These are phyloP conservation scores for Quercus phellos DNA, from an alignment of 331 rosid species.

Conservation along the genomic window DNA sequence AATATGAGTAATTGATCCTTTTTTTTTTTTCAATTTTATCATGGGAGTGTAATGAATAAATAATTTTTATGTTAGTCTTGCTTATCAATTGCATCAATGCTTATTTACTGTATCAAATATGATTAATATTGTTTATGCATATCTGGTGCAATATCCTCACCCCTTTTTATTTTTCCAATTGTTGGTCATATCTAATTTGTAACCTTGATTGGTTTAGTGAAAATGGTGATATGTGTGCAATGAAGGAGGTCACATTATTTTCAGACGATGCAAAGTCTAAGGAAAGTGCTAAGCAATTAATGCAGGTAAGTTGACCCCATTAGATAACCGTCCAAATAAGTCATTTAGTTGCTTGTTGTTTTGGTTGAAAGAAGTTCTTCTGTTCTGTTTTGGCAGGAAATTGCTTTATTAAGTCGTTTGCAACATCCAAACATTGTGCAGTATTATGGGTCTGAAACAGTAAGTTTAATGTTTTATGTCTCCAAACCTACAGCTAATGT, in stretches of 20 bases:
- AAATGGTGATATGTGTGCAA: constrained; percentile 97
- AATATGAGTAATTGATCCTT: background rate
- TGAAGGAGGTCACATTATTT: constrained; percentile 96
- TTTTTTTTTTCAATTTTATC: background rate
- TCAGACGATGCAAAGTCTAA: constrained; percentile 92
- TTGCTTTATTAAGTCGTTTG: constrained; percentile 77
- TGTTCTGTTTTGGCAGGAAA: constrained; percentile 61
- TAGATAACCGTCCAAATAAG: background rate
- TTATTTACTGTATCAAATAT: background rate
- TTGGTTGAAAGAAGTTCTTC: constrained; percentile 30
- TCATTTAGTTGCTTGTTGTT: constrained; percentile 18
- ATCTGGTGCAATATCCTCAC: background rate
- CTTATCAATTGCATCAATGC: background rate
- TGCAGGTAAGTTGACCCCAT: constrained; percentile 51
- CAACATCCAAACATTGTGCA: constrained; percentile 94
- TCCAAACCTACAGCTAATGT: background rate
- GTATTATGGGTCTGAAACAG: constrained; percentile 84
- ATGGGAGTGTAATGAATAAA: background rate
- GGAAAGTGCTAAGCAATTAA: constrained; percentile 92
- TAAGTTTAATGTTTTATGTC: constrained; percentile 39
- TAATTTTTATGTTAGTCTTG: background rate
- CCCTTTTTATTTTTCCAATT: background rate
- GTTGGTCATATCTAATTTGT: constrained; percentile 17
- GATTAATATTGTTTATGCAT: background rate
- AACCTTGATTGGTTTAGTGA: constrained; percentile 48